phyloP scores from a whole-genome alignment of 2,329 filamentous ascomycete species.

The Periconia digitata region DNA sequence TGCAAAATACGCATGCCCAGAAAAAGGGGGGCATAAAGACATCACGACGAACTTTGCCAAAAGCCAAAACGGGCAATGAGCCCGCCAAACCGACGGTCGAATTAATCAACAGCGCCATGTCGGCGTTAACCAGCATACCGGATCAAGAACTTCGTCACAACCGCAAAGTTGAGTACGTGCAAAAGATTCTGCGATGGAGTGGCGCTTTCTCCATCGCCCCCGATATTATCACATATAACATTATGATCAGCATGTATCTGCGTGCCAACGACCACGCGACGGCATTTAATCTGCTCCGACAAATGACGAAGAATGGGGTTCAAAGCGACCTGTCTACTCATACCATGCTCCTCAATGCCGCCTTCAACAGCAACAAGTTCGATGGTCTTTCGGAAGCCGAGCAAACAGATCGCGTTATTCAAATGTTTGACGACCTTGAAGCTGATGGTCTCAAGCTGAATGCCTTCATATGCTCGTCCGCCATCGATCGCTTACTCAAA shows the following conservation, averaged over 20 bases:
- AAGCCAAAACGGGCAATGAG: constrained; percentile 26
- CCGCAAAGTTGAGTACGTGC: constrained; percentile 39
- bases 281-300: constrained; percentile 55
- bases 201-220: constrained; percentile 48
- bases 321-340: constrained; percentile 69
- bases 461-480: constrained; percentile 66
- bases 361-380: constrained; percentile 55
- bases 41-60: constrained; percentile 12
- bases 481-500: constrained; percentile 66
- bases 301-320: constrained; percentile 61
- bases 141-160: constrained; percentile 45
- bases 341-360: constrained; percentile 67
- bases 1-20: constrained; percentile 12
- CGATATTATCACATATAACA: constrained; percentile 63
- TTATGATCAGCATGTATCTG: constrained; percentile 64
- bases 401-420: constrained; percentile 55
- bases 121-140: not conserved
- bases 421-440: constrained; percentile 59
- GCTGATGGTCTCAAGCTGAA: constrained; percentile 61
- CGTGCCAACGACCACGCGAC: constrained; percentile 51
- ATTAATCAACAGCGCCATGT: constrained; percentile 70
- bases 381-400: constrained; percentile 47
- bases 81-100: constrained; percentile 63
- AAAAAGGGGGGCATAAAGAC: constrained; percentile 13
- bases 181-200: constrained; percentile 47